Evolutionary conservation across 495 filamentous ascomycete genomes (phyloP).

Genomic region (Hypoxylon fragiforme): DNA sequence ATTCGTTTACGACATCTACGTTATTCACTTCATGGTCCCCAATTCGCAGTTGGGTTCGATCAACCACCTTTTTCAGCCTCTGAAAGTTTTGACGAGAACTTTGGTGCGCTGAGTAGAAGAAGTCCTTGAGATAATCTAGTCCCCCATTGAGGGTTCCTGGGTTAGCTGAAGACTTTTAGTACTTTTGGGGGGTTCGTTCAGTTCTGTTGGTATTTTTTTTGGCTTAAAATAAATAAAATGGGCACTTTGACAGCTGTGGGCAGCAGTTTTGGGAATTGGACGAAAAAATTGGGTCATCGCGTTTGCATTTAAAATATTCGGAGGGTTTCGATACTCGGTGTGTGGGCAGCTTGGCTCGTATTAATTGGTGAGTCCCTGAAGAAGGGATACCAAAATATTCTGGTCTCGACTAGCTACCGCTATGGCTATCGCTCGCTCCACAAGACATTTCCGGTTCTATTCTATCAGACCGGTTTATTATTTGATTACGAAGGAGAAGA

Average conservation of each 20-base stretch:
- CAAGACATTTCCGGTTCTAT: too few species aligned
- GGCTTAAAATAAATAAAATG: slow-evolving; percentile 20
- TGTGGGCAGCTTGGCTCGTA: not conserved
- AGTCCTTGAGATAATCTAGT: too few species aligned
- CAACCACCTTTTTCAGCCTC: too few species aligned
- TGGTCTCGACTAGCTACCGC: not conserved
- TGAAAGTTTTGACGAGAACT: too few species aligned
- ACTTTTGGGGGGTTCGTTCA: slow-evolving; percentile 9
- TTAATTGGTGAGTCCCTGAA: not conserved
- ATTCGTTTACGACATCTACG: slow-evolving; percentile 29
- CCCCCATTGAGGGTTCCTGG: not conserved
- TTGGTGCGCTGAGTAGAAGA: not conserved
- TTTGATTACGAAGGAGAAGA: slow-evolving; percentile 3
- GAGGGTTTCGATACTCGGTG: not conserved
- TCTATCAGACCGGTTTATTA: not conserved
- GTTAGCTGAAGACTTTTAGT: slow-evolving; percentile 1
- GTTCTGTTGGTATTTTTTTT: slow-evolving; percentile 14
- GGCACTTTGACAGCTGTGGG: slow-evolving; percentile 9
- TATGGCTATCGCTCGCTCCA: too few species aligned
- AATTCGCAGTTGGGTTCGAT: slow-evolving; percentile 13
- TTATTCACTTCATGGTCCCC: slow-evolving; percentile 30
- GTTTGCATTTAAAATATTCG: slow-evolving; percentile 1
- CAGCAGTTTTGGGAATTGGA: slow-evolving; percentile 14
- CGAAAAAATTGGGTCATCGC: slow-evolving; percentile 25
- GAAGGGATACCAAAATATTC: not conserved